Evolutionary conservation across 768 basidiomycete species (phyloP), one percentile per base, ranked within the genome.

Genomic region (Boletellus ananas): DNA sequence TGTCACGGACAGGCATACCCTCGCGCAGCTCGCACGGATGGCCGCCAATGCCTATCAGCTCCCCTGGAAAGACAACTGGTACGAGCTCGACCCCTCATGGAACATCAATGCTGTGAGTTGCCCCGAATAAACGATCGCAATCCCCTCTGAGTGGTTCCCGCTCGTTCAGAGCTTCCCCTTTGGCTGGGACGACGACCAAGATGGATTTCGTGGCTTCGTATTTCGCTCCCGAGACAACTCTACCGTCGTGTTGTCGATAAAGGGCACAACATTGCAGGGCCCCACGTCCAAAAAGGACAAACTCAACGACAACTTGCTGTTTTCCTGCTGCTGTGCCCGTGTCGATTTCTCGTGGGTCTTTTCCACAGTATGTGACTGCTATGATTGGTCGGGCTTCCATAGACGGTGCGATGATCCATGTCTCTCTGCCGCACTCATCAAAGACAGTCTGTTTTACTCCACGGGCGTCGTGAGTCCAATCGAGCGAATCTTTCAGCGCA

Each of bases 371-470:
- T 97, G 95, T 71, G 79, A 90, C 58, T 98, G 95, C 70, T 94
- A 84, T 64, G 50, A 55, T 0, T 64, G 64, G 64, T 58, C 47
- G 4, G 72, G 79, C 3, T 73, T 79, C 10, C 73, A 77, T 31
- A 84, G 78, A 75, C 78, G 77, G 34, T 98, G 95, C 66, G 85
- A 90, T 55, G 78, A 83, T 45, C 76, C 78, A 16, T 98, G 95
- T 68, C 72, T 98, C 45, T 84, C 87, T 44, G 75, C 86, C 40
- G 87, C 94, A 2, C 81, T 97, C 34, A 74, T 93, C 47, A 75
- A 90, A 65, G 94, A 97, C 51, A 90, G 86, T 58, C 69, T 96
- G n/a, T 97, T 97, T 70, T 96, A 96, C 65, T 85, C 87, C 2
- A 74, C 87, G 34, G 95, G 93, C 23, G 83, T 91, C 40, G 89